Base-by-base conservation (phyloP, 1,284 basidiomycete species). In the Stereum hirsutum region DNA sequence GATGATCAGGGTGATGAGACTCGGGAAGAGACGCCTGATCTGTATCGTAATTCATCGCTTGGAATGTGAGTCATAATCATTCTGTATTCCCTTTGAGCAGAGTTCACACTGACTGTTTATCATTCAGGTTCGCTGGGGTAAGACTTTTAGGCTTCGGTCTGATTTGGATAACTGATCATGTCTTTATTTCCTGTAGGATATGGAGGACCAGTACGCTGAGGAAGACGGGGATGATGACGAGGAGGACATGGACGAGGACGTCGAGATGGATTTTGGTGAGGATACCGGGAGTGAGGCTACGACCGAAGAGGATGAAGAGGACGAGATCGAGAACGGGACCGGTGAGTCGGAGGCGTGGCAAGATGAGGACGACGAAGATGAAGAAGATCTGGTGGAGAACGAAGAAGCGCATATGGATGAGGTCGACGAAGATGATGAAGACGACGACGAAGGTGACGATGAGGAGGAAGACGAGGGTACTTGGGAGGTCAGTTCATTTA, bases 31-130 rank as follows among this genome's bases (percentile, higher is more conserved):
- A 91, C 90, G 1, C 89, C 91, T 6, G 91, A 99, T 63, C 69
- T 99, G 19, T 99, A 99, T 64, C 84, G 95, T 46, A 96, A 95
- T 62, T 99, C 95, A 1, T 89, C 92, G 5, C 74, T 99, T 31
- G 96, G 95, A 53, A 94, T 99, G 92, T 89, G 65, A 57, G 83
- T 73, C 24, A 33, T 19, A 33, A 39, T 15, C 19, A n/a, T 43
- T 28, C 35, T 41, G 32, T 17, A n/a, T 14, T 32, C 8, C 23
- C 24, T 28, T 27, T 49, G 20, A 28, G 43, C 21, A 30, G 6
- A 19, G 6, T 14, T 31, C 39, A 23, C 27, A 41, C 39, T 41
- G 28, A 4, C 8, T 32, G 14, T 14, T 32, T 27, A 27, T 43
- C 14, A 42, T 14, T 6, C 52, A 82, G 79, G 66, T 90, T 86